Conservation (phyloP, 352 stramenopile genomes). For the Pythium folliculosum region DNA sequence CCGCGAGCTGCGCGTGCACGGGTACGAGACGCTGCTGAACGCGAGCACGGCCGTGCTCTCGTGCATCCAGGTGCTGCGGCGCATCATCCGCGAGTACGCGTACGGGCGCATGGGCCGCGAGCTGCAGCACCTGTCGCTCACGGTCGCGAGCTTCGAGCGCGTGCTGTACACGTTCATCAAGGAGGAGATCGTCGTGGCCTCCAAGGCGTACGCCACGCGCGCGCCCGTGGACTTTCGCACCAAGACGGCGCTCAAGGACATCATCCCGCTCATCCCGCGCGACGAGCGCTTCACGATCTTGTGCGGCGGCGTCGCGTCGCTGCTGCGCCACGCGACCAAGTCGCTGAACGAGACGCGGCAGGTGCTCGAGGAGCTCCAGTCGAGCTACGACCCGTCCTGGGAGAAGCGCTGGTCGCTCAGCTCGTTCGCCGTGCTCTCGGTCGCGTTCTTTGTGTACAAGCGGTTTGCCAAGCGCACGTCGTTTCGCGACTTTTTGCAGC, state of each 20-base stretch:
- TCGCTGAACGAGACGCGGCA: slow-evolving; percentile 80
- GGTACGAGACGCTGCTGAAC: slow-evolving; percentile 75
- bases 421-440: slow-evolving; percentile 54
- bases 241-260: slow-evolving; percentile 87
- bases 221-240: slow-evolving; percentile 70
- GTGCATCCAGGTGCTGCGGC: slow-evolving; percentile 71
- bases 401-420: slow-evolving; percentile 86
- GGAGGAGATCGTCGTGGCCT: slow-evolving; percentile 83
- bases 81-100: slow-evolving; percentile 86
- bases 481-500: slow-evolving; percentile 62
- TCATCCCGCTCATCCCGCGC: slow-evolving; percentile 84
- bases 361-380: slow-evolving; percentile 79
- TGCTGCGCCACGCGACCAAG: slow-evolving; percentile 82
- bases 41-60: slow-evolving; percentile 71
- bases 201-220: slow-evolving; percentile 54
- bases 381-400: slow-evolving; percentile 80
- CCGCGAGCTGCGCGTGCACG: slow-evolving; percentile 64
- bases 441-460: slow-evolving; percentile 68
- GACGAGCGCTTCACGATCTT: slow-evolving; percentile 84
- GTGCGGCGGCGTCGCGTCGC: slow-evolving; percentile 71
- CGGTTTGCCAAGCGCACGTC: slow-evolving; percentile 73
- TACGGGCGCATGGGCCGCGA: slow-evolving; percentile 81
- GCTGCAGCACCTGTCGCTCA: slow-evolving; percentile 85
- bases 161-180: slow-evolving; percentile 89
- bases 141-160: slow-evolving; percentile 81